Percentiles rank a stretch among this genome's conserved stretches.
Conservation (phyloP, 2,329 filamentous ascomycete species). For the Aureobasidium musti region DNA sequence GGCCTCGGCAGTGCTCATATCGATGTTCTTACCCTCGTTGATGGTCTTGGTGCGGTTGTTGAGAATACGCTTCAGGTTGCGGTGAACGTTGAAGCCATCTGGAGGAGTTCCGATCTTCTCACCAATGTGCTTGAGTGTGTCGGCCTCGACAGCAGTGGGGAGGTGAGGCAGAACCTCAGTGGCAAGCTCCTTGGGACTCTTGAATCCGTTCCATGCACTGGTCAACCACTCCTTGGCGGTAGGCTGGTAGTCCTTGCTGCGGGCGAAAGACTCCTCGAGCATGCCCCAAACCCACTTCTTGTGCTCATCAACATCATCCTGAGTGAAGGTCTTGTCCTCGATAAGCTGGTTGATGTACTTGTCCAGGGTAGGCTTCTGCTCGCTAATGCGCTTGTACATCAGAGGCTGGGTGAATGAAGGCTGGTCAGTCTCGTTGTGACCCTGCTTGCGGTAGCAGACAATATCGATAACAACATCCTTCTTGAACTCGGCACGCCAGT, state of each 20-base stretch:
- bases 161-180: slow-evolving; percentile 91
- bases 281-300: slow-evolving; percentile 99
- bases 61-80: slow-evolving; percentile 96
- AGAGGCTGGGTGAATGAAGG: slow-evolving; percentile 98
- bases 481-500: slow-evolving; percentile 99
- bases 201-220: slow-evolving; percentile 99
- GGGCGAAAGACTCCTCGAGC: slow-evolving; percentile 95
- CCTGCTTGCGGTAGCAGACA: slow-evolving; percentile 98
- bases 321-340: slow-evolving; percentile 90
- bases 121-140: slow-evolving; percentile 78
- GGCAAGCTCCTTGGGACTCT: slow-evolving; percentile 95
- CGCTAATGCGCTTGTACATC: slow-evolving; percentile 97
- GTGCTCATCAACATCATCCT: slow-evolving; percentile 97
- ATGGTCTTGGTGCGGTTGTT: slow-evolving; percentile 87
- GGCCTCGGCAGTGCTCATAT: slow-evolving; percentile 96
- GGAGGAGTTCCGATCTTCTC: slow-evolving; percentile 75
- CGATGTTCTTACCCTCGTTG: slow-evolving; percentile 87
- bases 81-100: slow-evolving; percentile 85
- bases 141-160: slow-evolving; percentile 74
- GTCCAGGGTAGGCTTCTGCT: slow-evolving; percentile 81
- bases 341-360: slow-evolving; percentile 91
- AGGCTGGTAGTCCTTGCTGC: slow-evolving; percentile 96
- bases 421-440: slow-evolving; percentile 99
- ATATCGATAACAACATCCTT: slow-evolving; percentile 97
- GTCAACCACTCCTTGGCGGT: slow-evolving; percentile 98